Conservation (phyloP, 2,329 filamentous ascomycete genomes). For the Graphiopsis chlorocephala region DNA sequence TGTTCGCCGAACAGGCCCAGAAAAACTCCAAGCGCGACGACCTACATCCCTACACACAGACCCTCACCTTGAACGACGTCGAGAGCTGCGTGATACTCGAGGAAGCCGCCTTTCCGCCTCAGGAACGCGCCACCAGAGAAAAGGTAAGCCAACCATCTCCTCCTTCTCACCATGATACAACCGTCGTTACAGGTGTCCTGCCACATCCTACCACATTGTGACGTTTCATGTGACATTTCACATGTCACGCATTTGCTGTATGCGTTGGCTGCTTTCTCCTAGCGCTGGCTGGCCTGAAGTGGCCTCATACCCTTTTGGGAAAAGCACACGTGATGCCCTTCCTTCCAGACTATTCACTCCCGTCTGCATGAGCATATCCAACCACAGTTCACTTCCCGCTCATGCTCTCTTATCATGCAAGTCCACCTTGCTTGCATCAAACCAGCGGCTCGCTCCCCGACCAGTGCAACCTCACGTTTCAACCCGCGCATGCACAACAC, state of each 20-base stretch:
- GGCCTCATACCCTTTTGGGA: constrained; percentile 3
- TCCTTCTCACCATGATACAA: neutral
- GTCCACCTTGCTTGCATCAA: neutral
- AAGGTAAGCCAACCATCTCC: constrained; percentile 50
- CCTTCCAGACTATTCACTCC: neutral
- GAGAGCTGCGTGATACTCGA: constrained; percentile 61
- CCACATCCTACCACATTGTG: constrained; percentile 15
- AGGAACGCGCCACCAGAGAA: constrained; percentile 57
- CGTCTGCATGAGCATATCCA: neutral
- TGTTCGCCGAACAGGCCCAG: constrained; percentile 13
- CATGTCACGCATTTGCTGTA: constrained; percentile 27
- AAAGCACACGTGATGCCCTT: constrained; percentile 7
- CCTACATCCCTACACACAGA: constrained; percentile 70
- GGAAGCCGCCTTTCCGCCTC: constrained; percentile 55
- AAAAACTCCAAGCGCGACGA: constrained; percentile 44
- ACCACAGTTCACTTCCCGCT: neutral
- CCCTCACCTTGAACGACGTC: constrained; percentile 65
- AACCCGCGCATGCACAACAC: neutral
- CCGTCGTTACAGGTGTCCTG: neutral
- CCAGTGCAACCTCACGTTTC: constrained; percentile 2
- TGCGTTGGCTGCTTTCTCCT: constrained; percentile 25
- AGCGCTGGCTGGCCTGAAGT: constrained; percentile 7
- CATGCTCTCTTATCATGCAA: neutral
- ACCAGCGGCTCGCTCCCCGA: neutral
- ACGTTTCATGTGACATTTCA: constrained; percentile 26